Conservation (phyloP, 192 early-diverging fungal genomes). For the Podila epicladia region DNA sequence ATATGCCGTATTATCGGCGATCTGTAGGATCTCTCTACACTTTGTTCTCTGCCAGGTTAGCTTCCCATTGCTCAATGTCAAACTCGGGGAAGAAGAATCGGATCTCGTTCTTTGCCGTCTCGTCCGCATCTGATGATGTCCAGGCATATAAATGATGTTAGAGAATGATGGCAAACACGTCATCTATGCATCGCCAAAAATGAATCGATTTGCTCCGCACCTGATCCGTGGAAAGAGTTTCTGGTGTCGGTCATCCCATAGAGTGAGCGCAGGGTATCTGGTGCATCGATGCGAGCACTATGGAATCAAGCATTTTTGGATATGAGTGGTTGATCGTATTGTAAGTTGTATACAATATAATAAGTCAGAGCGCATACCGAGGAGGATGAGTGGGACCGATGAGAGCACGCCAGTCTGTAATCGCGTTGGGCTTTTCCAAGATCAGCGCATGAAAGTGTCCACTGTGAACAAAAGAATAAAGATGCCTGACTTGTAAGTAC, state of each 20-base stretch:
- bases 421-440: slow-evolving; percentile 65
- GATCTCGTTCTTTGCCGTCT: slow-evolving; percentile 68
- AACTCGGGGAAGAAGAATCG: slow-evolving; percentile 69
- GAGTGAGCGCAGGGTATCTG: slow-evolving; percentile 62
- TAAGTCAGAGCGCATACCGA: slow-evolving; percentile 43
- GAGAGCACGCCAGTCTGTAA: slow-evolving; percentile 67
- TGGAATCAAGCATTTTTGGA: not conserved
- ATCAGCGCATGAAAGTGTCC: slow-evolving; percentile 71
- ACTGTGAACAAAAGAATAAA: slow-evolving; percentile 9
- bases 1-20: not conserved
- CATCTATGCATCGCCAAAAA: not conserved
- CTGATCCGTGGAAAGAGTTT: slow-evolving; percentile 81
- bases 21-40: not conserved
- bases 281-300: slow-evolving; percentile 66
- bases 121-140: slow-evolving; percentile 59
- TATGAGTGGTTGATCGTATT: not conserved
- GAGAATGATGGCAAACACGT: not conserved
- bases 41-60: not conserved
- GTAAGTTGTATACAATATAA: not conserved
- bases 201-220: slow-evolving; percentile 32
- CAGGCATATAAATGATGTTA: not conserved
- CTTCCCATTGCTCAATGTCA: slow-evolving; percentile 41
- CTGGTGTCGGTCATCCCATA: slow-evolving; percentile 80
- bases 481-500: too few species aligned
- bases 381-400: slow-evolving; percentile 77